Conservation (phyloP, 2,329 filamentous ascomycete species). For the Claviceps citrina region DNA sequence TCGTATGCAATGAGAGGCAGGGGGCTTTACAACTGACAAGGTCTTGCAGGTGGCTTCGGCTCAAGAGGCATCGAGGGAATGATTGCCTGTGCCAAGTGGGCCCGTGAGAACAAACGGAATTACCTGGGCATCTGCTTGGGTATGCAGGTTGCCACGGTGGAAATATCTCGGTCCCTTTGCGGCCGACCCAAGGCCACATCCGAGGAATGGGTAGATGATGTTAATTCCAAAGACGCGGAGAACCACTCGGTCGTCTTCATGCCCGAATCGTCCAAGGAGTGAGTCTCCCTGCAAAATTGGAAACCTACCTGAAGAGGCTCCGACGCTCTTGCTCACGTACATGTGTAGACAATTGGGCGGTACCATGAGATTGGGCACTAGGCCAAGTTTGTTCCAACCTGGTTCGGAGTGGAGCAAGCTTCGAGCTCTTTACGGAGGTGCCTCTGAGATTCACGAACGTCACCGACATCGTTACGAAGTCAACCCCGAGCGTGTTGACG, state of each 20-base stretch:
- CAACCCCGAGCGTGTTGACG: constrained; percentile 61
- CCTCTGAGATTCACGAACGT: constrained; percentile 47
- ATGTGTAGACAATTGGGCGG: constrained; percentile 45
- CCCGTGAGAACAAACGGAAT: constrained; percentile 63
- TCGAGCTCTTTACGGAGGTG: constrained; percentile 54
- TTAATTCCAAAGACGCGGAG: constrained; percentile 29
- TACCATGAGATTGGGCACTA: constrained; percentile 72
- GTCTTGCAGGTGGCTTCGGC: constrained; percentile 53
- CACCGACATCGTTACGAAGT: constrained; percentile 87
- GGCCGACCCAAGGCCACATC: constrained; percentile 41
- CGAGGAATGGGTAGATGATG: constrained; percentile 32
- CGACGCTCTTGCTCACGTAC: background rate
- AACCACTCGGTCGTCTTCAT: constrained; percentile 74
- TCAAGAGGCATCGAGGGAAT: constrained; percentile 74
- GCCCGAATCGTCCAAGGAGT: constrained; percentile 50
- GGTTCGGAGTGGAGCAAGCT: constrained; percentile 66
- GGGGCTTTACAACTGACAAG: constrained; percentile 2
- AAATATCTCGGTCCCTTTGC: constrained; percentile 66
- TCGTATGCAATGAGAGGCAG: background rate
- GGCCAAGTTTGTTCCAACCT: constrained; percentile 59
- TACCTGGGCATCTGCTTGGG: constrained; percentile 85
- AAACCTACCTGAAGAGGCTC: no score
- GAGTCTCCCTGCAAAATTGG: background rate
- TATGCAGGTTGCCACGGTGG: constrained; percentile 85
- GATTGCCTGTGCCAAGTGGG: constrained; percentile 76